Percentiles rank a stretch among this genome's conserved stretches.
Evolutionary conservation across 2,329 filamentous ascomycete species (phyloP).

Genomic region (Ceratocystis alfenasii): DNA sequence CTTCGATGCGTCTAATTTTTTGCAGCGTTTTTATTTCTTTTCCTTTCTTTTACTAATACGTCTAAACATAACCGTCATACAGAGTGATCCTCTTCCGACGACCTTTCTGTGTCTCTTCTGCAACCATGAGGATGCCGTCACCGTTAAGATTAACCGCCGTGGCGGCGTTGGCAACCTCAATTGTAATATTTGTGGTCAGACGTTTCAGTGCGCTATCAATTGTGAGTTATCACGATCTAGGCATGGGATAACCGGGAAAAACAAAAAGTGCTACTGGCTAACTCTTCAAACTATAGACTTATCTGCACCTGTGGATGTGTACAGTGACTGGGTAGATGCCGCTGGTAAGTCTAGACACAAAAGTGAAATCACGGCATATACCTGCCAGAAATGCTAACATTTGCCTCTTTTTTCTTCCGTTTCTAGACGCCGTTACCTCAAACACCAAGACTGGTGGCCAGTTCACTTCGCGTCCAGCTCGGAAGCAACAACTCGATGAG

Average conservation of each 20-base stretch:
- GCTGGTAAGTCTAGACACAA: constrained; percentile 36
- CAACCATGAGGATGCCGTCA: constrained; percentile 89
- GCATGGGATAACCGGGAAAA: not conserved
- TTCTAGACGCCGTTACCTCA: constrained; percentile 17
- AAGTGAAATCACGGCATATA: not conserved
- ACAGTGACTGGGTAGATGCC: constrained; percentile 96
- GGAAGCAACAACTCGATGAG: constrained; percentile 18
- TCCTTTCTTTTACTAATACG: not conserved
- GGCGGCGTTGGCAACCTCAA: constrained; percentile 69
- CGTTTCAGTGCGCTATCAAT: constrained; percentile 85
- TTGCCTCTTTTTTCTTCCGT: not conserved
- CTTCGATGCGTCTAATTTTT: not conserved
- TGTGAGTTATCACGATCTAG: constrained; percentile 44
- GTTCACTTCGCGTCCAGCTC: constrained; percentile 17
- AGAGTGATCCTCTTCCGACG: constrained; percentile 62
- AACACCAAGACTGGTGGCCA: constrained; percentile 18
- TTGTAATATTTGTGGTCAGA: constrained; percentile 89
- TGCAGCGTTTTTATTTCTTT: not conserved
- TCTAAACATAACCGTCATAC: constrained; percentile 23
- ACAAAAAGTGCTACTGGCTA: not conserved
- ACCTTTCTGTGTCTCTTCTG: constrained; percentile 97
- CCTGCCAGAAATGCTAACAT: not conserved
- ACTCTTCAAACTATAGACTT: constrained; percentile 48
- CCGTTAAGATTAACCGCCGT: constrained; percentile 90
- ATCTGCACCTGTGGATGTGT: constrained; percentile 85